Evolutionary conservation across 1,284 basidiomycete genomes (phyloP), one percentile per base, ranked within the genome.

Genomic region (Microbotryum intermedium): DNA sequence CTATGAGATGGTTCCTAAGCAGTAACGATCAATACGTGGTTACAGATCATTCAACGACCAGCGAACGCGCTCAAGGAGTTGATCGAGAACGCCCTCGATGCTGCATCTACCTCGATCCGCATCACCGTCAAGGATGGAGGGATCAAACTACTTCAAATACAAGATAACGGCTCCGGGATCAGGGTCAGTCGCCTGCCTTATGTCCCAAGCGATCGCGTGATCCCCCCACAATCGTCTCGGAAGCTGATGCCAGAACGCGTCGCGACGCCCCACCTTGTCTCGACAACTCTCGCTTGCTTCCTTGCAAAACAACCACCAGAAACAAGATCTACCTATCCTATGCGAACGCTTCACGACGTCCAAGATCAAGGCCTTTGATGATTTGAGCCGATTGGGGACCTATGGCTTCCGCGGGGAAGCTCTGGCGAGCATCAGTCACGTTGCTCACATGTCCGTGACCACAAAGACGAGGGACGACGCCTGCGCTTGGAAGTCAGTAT

Each of bases 331-430:
- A 5, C 85, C 90, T 0, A 85, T 98, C 20, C 81, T 99, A 1
- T 94, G 94, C 53, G 88, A 95, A 73, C 80, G 95, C 13, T 97
- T 97, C 73, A 94, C 95, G 11, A 99, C 95, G 0, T 95, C 91
- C 4, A 98, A 98, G 73, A 78, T 99, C 11, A 81, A 84, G 0
- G 82, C 83, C 0, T 98, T 93, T 72, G 85, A 87, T 11, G 95
- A 99, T 73, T 75, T 99, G 50, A 83, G 85, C 46, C 80, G 78
- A n/a, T 80, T 99, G 51, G 81, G 82, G 4, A 98, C 95, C 0
- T 98, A 97, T 75, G 95, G 95, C 1, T 99, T 99, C 74, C 83
- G 95, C 58, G 95, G 95, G 34, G 95, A 99, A 76, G 95, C 95
- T 0, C 79, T 98, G 25, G 95, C 95, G 0, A 95, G 91, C 44